Evolutionary conservation across 306 rosid species (phyloP), one percentile per base, ranked within the genome.

Genomic region (Cucumis cinereus): DNA sequence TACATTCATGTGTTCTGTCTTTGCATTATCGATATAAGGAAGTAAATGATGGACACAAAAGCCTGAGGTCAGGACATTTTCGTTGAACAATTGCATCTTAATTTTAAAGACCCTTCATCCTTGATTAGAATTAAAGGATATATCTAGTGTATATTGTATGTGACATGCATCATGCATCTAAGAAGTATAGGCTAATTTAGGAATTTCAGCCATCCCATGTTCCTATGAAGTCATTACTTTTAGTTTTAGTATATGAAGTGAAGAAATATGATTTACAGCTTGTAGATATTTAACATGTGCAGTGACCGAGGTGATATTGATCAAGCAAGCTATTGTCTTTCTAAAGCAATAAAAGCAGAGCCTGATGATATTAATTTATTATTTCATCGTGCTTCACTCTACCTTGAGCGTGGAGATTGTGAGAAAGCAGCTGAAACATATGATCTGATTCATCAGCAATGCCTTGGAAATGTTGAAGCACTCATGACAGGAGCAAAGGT

Each of bases 271-370:
- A 23, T 73, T 52, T 28, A 50, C 10, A 73, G 33, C 36, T 23
- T 45, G 49, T 62, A 10, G 61, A 77, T 77, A 19, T 80, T 57
- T 66, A 60, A 77, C 63, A 59, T 56, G 15, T 83, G 82, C 89
- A 90, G 92, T 80, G 89, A 83, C 75, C 89, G 81, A 80, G 86
- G 84, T 52, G 84, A 88, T 72, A 81, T 76, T 86, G 88, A 80
- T 81, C 91, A 87, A 77, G 96, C 94, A 19, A 81, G 77, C 77
- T 84, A 85, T 77, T 93, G 94, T 76, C 90, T 93, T 83, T 86
- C 90, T 59, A 93, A 85, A 84, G 98, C 94, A 84, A 91, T 91
- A 80, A 83, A 83, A 61, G 94, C 97, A 24, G 95, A 93, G 81
- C 96, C 95, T 45, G 68, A 82, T 75, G 87, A 91, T 68, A 57